phyloP scores from a whole-genome alignment of 208 protist species.

The Trypanosoma caninum region DNA sequence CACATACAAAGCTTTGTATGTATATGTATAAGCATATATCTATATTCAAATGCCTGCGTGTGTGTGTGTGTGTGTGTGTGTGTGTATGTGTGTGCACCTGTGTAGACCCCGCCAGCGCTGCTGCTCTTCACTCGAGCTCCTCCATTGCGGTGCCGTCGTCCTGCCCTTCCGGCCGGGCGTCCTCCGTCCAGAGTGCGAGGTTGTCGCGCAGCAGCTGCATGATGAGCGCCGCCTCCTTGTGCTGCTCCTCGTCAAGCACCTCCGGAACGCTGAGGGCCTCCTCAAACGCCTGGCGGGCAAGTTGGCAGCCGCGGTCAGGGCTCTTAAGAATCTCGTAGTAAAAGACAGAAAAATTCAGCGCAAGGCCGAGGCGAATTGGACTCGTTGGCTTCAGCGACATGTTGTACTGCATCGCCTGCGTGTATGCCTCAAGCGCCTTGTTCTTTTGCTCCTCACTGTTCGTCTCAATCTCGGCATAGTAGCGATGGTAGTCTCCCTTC shows the following conservation, averaged over 20 bases:
- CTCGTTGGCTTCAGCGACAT: slow-evolving; percentile 88
- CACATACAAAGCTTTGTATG: no score
- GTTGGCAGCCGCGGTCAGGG: slow-evolving; percentile 94
- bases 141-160: slow-evolving; percentile 86
- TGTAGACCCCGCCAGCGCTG: neutral
- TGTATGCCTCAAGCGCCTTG: slow-evolving; percentile 88
- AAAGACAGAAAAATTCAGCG: slow-evolving; percentile 99
- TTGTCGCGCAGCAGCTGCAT: slow-evolving; percentile 99
- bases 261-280: slow-evolving; percentile 96
- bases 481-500: slow-evolving; percentile 96
- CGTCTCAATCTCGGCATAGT: slow-evolving; percentile 94
- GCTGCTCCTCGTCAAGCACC: slow-evolving; percentile 96
- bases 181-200: slow-evolving; percentile 98
- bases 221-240: slow-evolving; percentile 99
- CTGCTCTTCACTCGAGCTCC: slow-evolving; percentile 72
- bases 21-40: no score
- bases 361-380: slow-evolving; percentile 98
- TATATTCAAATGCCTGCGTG: no score
- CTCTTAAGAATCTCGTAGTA: slow-evolving; percentile 99
- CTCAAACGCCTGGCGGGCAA: slow-evolving; percentile 98
- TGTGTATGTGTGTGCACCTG: no score
- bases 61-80: no score
- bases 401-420: slow-evolving; percentile 80
- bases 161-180: slow-evolving; percentile 72
- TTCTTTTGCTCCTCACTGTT: slow-evolving; percentile 85